These are phyloP conservation scores for Testicularia cyperi DNA, from an alignment of 1,284 basidiomycete species.

Conservation along the genomic window DNA sequence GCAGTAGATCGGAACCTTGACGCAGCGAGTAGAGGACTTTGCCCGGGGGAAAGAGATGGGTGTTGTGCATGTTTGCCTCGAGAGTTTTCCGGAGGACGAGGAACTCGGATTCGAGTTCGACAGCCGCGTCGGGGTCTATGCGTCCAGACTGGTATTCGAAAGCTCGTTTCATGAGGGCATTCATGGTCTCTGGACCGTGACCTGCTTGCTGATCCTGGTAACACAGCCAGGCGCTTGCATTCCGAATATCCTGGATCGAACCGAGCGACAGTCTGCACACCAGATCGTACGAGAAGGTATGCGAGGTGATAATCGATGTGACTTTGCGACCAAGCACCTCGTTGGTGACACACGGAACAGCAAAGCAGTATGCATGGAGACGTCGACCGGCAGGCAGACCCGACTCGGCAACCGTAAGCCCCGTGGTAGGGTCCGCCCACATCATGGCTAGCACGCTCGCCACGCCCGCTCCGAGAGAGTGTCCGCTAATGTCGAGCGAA, in stretches of 20 bases:
- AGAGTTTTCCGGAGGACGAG: constrained; percentile 76
- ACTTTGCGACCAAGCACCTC: constrained; percentile 66
- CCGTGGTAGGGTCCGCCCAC: constrained; percentile 69
- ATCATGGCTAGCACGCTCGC: constrained; percentile 75
- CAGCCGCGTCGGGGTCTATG: constrained; percentile 1
- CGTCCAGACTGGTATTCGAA: constrained; percentile 42
- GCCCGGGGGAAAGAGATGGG: constrained; percentile 75
- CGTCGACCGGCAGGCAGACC: constrained; percentile 70
- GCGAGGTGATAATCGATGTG: constrained; percentile 70
- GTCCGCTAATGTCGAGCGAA: constrained; percentile 67
- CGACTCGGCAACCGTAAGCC: constrained; percentile 26
- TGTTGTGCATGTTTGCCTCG: constrained; percentile 78
- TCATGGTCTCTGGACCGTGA: constrained; percentile 20
- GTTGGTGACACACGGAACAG: constrained; percentile 72
- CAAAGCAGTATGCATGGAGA: constrained; percentile 77
- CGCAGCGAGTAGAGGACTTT: constrained; percentile 75
- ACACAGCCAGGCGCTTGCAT: constrained; percentile 75
- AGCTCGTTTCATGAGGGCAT: constrained; percentile 37
- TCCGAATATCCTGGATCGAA: constrained; percentile 73
- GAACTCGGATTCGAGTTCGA: constrained; percentile 34
- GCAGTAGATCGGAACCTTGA: constrained; percentile 65
- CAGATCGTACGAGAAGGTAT: constrained; percentile 78
- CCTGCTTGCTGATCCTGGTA: constrained; percentile 64
- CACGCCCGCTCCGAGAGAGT: constrained; percentile 84
- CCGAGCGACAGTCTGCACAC: constrained; percentile 77